A percentile compares a stretch with the other conserved stretches of the same genome.
These are phyloP conservation scores for Lactarius sanguifluus DNA, from an alignment of 768 basidiomycete genomes.

Conservation along the genomic window DNA sequence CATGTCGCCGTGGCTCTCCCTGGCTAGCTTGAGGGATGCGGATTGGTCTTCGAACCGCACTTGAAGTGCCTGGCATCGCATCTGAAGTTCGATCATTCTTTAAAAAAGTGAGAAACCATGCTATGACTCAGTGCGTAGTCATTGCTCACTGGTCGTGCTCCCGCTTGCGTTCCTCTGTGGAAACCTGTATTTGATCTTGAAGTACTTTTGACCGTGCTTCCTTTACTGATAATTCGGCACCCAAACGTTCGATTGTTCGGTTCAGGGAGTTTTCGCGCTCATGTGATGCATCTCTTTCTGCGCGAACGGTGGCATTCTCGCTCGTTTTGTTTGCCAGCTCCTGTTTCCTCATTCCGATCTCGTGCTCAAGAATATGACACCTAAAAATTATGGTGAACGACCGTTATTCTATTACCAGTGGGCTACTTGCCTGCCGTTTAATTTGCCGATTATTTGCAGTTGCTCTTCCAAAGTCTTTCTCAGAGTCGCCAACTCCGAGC, in stretches of 20 bases:
- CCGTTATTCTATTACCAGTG: not conserved
- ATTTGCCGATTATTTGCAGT: conserved; percentile 21
- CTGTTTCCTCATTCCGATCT: conserved; percentile 18
- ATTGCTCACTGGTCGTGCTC: conserved; percentile 20
- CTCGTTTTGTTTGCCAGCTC: conserved; percentile 12
- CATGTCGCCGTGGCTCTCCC: conserved; percentile 53
- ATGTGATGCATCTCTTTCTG: conserved; percentile 10
- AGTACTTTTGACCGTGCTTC: conserved; percentile 14
- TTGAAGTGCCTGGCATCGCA: conserved; percentile 45
- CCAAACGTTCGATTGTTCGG: conserved; percentile 14
- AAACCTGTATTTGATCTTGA: conserved; percentile 14
- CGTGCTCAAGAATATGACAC: conserved; percentile 20
- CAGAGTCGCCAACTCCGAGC: conserved; percentile 16
- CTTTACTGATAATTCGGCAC: conserved; percentile 13
- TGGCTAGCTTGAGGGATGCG: conserved; percentile 51
- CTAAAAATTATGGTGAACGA: not conserved
- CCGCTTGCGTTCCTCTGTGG: conserved; percentile 15
- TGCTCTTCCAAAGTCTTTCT: conserved; percentile 20
- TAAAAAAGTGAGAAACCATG: not conserved
- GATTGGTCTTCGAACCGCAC: conserved; percentile 62
- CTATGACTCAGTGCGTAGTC: not conserved
- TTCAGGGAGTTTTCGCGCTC: conserved; percentile 16
- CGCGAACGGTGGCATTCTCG: conserved; percentile 13
- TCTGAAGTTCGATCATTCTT: conserved; percentile 27
- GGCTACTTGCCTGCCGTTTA: conserved; percentile 15